phyloP scores from a whole-genome alignment of 2,329 filamentous ascomycete species.

The Hortaea sp. region DNA sequence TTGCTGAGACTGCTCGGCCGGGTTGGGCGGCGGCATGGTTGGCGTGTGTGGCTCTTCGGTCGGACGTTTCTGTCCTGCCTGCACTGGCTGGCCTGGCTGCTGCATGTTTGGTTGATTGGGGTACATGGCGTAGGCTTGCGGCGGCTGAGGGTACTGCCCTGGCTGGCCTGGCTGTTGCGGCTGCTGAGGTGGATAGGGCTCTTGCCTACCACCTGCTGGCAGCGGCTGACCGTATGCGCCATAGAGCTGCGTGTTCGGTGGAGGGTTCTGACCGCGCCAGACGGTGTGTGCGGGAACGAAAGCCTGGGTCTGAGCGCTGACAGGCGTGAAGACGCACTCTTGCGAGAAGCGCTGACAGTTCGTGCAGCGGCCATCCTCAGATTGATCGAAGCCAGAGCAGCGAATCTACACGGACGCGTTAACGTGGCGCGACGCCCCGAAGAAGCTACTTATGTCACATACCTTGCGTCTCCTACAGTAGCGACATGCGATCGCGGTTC shows the following conservation, averaged over 20 bases:
- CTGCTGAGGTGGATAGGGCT: slow-evolving; percentile 22
- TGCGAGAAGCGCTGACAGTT: slow-evolving; percentile 67
- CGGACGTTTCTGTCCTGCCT: slow-evolving; percentile 35
- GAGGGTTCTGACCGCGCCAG: slow-evolving; percentile 39
- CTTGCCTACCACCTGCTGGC: slow-evolving; percentile 23
- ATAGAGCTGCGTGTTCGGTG: slow-evolving; percentile 35
- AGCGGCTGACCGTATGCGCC: slow-evolving; percentile 43
- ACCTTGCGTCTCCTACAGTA: slow-evolving; percentile 53
- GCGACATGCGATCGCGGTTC: slow-evolving; percentile 51
- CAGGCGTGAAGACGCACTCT: slow-evolving; percentile 67
- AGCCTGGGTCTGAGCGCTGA: slow-evolving; percentile 63
- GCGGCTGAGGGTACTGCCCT: slow-evolving; percentile 28
- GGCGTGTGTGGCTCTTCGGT: slow-evolving; percentile 41
- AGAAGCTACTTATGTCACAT: slow-evolving; percentile 4
- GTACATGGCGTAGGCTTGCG: slow-evolving; percentile 34
- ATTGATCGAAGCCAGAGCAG: slow-evolving; percentile 64
- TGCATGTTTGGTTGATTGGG: slow-evolving; percentile 31
- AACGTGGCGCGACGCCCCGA: slow-evolving; percentile 1
- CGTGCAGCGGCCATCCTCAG: slow-evolving; percentile 60
- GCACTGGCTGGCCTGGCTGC: slow-evolving; percentile 14
- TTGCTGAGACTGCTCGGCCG: slow-evolving; percentile 30
- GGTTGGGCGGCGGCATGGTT: slow-evolving; percentile 39
- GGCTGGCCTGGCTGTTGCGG: slow-evolving; percentile 12
- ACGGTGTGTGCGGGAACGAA: slow-evolving; percentile 64
- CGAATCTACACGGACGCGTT: slow-evolving; percentile 47